Conservation (phyloP, 257 asterid genomes). For the Solanum verrucosum region DNA sequence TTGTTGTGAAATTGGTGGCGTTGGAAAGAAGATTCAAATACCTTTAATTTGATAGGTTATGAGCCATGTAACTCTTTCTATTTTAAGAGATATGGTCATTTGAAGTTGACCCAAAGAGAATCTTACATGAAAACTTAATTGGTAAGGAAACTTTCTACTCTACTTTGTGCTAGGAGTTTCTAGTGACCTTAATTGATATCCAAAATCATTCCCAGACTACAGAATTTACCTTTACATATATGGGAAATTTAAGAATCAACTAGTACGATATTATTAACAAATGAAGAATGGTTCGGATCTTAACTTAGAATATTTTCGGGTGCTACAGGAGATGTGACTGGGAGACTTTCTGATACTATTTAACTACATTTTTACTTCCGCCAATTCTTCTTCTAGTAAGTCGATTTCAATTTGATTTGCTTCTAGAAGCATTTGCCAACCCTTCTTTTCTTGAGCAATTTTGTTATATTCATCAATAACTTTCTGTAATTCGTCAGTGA, state of each 20-base stretch:
- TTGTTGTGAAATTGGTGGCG: not conserved
- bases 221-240: too few relatives aligned
- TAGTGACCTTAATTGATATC: too few relatives aligned
- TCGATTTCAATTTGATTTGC: not conserved
- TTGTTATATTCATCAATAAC: not conserved
- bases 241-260: not conserved
- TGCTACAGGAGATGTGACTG: too few relatives aligned
- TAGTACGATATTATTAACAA: too few relatives aligned
- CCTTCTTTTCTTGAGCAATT: too few relatives aligned
- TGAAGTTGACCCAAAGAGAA: not conserved
- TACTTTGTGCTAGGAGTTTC: not conserved
- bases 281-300: not conserved
- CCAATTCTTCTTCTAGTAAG: not conserved
- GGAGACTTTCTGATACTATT: not conserved
- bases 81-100: not conserved
- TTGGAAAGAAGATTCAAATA: not conserved
- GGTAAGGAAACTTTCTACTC: not conserved
- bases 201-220: too few relatives aligned
- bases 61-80: not conserved
- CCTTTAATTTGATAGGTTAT: not conserved
- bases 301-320: not conserved
- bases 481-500: not conserved
- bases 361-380: not conserved
- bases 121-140: not conserved
- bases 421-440: not conserved